Evolutionary conservation across 2,329 filamentous ascomycete genomes (phyloP).

Genomic region (Zymoseptoria crescenta): DNA sequence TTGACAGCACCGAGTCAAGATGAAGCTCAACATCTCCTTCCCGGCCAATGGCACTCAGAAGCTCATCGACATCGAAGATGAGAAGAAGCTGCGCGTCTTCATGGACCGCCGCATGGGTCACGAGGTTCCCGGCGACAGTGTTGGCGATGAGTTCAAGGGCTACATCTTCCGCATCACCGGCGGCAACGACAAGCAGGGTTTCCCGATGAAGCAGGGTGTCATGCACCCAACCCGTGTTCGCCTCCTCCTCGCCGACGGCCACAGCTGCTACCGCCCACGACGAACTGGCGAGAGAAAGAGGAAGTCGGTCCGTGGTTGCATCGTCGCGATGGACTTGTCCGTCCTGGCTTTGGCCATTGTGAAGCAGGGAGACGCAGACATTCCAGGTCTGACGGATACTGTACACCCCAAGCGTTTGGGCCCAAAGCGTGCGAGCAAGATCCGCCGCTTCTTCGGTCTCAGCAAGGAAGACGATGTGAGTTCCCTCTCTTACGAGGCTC

Average conservation of each 20-base stretch:
- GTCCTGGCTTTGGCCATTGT: constrained; percentile 91
- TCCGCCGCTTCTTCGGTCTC: constrained; percentile 98
- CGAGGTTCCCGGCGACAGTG: constrained; percentile 85
- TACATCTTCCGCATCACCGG: constrained; percentile 99
- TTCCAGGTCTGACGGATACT: constrained; percentile 94
- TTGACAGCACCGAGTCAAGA: constrained; percentile 32
- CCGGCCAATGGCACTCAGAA: constrained; percentile 99
- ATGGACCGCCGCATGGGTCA: constrained; percentile 96
- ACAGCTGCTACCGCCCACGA: constrained; percentile 99
- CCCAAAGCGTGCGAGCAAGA: constrained; percentile 99
- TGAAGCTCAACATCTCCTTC: constrained; percentile 78
- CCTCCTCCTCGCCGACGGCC: constrained; percentile 88
- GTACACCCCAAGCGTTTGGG: constrained; percentile 99
- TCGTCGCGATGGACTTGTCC: constrained; percentile 89
- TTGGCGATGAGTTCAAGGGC: constrained; percentile 99
- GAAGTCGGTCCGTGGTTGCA: constrained; percentile 98
- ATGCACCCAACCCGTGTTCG: constrained; percentile 98
- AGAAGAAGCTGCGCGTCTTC: constrained; percentile 97
- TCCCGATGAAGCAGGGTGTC: constrained; percentile 99
- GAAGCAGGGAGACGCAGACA: constrained; percentile 93
- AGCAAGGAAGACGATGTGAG: constrained; percentile 99
- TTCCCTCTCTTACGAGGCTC: constrained; percentile 45
- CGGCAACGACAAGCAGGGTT: constrained; percentile 99
- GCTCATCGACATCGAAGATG: constrained; percentile 98
- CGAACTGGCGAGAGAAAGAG: constrained; percentile 98